Base-by-base conservation (phyloP, 169 alveolate genomes). In the Cryptosporidium meleagridis region DNA sequence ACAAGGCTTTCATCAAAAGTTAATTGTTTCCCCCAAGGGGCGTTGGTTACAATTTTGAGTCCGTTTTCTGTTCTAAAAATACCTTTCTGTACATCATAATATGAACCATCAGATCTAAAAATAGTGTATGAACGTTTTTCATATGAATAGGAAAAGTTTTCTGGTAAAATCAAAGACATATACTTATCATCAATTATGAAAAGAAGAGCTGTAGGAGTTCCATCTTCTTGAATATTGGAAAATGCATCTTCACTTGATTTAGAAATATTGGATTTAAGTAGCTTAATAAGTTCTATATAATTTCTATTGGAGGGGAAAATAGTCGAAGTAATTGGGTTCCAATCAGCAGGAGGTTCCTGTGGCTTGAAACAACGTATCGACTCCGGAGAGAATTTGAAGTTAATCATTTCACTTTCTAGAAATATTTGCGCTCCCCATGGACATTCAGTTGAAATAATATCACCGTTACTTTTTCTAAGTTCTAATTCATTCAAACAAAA, bases 261-360 rank as follows among this genome's bases (percentile, higher is more conserved):
- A 7, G 71, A 33, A 18, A 26, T 8, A 35, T 59, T 73, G 14
- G 70, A 55, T 39, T 73, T 73, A 21, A 73, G 14, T 0, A 73
- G 68, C 23, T 39, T 73, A 33, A 55, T 33, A 5, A 59, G 52
- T 23, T 73, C 86, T 12, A 73, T 33, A 41, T 73, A 53, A 23
- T 33, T 59, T 33, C 37, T 73, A 39, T 58, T 73, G 3, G 70
- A 53, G 0, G 86, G 86, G 21, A 73, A 73, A 10, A 59, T 73
- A 6, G 86, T 73, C 5, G 86, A 73, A n/a, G 86, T 73, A n/a
- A 73, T 59, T 31, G 86, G 86, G 35, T 59, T 33, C 86, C 86
- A 73, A 41, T 55, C 86, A 58, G 44, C 33, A 7, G 86, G 86
- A 53, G 86, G 86, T 35, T 53, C 59, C 41, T 33, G 86, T 33